Evolutionary conservation across 148 eudicot genomes (phyloP), one percentile per base, ranked within the genome.

Genomic region (Chenopodium album): DNA sequence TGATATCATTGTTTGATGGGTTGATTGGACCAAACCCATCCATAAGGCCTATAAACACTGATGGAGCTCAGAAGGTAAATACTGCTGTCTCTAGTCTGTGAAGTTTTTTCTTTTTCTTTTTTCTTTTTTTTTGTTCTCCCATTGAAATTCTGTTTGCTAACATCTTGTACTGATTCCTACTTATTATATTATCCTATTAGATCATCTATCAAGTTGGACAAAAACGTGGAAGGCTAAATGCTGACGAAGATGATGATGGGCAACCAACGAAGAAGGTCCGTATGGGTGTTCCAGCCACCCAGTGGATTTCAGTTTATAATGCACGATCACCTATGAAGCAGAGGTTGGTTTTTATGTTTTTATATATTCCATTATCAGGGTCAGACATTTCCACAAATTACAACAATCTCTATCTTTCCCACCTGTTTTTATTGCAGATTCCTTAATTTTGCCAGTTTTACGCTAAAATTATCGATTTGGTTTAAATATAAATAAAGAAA

Each of bases 241-340:
- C 82, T 73, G 92, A 90, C 28, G 97, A 88, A 20, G 97, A 90
- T 4, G 96, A 92, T 86, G 93, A 93, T 84, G 97, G 91, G 79
- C 90, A 86, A 80, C 92, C 89, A 34, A 91, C 80, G 85, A 94
- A 94, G 89, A 94, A 91, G 88, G 89, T 92, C 47, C 90, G 98
- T 14, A 82, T 89, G 75, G 98, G 97, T 74, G 87, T 89, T 82
- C 98, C 98, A 76, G 98, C 98, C 76, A 90, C 93, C 41, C 97
- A 94, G 78, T 92, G 98, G 98, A 84, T 94, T 76, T 92, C 97
- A 52, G 83, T 94, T 81, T 92, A 94, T 83, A 94, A 94, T 87
- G 98, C 98, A 48, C 89, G 97, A 78, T 79, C 62, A 76, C 94
- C 98, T 60, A 94, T 94, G 98, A 94, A 94, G 88, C 98, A 94